These are phyloP conservation scores for Priceomyces melissophilus DNA, from an alignment of 805 yeast genomes.

Conservation along the genomic window DNA sequence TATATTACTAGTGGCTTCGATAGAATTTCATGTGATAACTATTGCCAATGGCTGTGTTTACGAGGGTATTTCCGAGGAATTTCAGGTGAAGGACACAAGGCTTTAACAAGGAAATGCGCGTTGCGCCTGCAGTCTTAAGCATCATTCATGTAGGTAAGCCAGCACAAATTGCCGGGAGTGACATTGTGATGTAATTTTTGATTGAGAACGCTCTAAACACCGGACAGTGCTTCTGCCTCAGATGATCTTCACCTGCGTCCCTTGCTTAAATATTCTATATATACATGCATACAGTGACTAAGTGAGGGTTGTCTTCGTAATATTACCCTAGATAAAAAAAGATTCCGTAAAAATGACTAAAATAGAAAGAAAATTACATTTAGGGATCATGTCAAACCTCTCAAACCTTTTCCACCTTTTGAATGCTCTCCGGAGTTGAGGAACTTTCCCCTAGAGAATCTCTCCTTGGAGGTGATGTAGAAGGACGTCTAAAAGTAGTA, in stretches of 20 bases:
- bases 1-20: not conserved
- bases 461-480: not conserved
- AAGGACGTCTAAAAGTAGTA: not conserved
- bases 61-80: not conserved
- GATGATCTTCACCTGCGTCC: no score
- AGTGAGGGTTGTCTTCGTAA: not conserved
- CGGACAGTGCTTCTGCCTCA: no score
- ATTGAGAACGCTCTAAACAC: no score
- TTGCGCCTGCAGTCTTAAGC: not conserved
- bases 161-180: not conserved
- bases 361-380: not conserved
- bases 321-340: not conserved
- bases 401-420: not conserved
- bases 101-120: slow-evolving; percentile 1
- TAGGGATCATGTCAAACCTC: no score
- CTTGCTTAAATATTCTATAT: not conserved
- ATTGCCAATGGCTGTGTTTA: slow-evolving; percentile 1
- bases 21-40: not conserved
- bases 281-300: not conserved
- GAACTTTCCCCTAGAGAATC: slow-evolving; percentile 1
- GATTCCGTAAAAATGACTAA: not conserved
- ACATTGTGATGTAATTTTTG: not conserved
- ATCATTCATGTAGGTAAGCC: not conserved
- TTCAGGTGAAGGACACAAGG: slow-evolving; percentile 1
- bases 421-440: slow-evolving; percentile 1